Base-by-base conservation (phyloP, 2,329 filamentous ascomycete species). In the Hypoxylon rubiginosum region DNA sequence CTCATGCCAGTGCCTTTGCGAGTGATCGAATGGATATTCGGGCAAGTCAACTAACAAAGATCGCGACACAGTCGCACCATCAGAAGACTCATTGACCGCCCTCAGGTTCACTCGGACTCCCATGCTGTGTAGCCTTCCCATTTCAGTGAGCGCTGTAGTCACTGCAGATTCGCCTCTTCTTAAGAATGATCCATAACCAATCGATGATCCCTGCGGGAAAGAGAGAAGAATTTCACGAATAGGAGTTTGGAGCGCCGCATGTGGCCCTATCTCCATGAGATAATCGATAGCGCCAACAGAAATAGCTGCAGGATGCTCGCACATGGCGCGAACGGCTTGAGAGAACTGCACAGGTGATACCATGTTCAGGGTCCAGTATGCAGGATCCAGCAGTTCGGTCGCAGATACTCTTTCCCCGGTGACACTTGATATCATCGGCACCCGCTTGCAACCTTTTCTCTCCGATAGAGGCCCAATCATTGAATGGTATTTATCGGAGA, bases 21-120 rank as follows among this genome's bases (percentile, higher is more conserved):
- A 74, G 48, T 82, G 79, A 54, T 82, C 76, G 73, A 80, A 83
- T 0, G 79, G 76, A 55, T 83, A 83, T 1, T 74, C 64, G 0
- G 81, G 80, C 0, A 80, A 63, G 39, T 80, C 75, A 1, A 71
- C 62, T 1, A 81, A 66, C 56, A 32, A 26, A 10, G 30, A 62
- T 72, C n/a, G 30, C 13, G 57, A n/a, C 4, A 10, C 61, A 10
- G 43, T 50, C 39, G 3, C 10, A 15, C 24, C 11, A 15, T 21
- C 43, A 15, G 7, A 26, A n/a, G 58, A 49, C 17, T 66, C 62
- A 49, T 70, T 70, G 15, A 61, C 48, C 3, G 56, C 46, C 17
- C 51, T 45, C 21, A 70, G n/a, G 46, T 68, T 19, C 3, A 70
- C 3, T 2, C 10, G 11, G 4, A 56, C 28, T 15, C 68, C 68